Percentiles rank a stretch among this genome's conserved stretches.
phyloP scores from a whole-genome alignment of 345 rosid species.

The Eucalyptus pauciflora region DNA sequence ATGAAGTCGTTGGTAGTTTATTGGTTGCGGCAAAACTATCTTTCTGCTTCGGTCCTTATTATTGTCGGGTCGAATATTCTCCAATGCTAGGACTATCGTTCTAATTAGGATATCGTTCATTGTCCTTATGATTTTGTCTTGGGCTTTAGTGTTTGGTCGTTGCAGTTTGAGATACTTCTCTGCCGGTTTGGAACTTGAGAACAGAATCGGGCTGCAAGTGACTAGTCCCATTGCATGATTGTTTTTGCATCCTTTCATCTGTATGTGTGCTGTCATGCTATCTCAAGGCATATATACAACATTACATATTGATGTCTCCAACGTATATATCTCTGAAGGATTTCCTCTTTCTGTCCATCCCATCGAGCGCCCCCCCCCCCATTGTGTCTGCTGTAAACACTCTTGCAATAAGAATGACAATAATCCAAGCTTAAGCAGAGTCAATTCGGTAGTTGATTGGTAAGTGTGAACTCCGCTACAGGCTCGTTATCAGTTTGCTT shows the following conservation, averaged over 20 bases:
- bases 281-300: background rate
- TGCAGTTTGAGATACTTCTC: background rate
- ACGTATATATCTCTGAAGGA: fast-evolving
- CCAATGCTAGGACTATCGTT: background rate
- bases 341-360: background rate
- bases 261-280: background rate
- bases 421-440: background rate
- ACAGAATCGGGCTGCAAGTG: background rate
- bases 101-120: background rate
- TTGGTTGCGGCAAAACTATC: background rate
- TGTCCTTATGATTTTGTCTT: background rate
- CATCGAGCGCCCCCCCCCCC: background rate
- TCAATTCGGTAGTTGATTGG: background rate
- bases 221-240: background rate
- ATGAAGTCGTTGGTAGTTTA: background rate
- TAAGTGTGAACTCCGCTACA: fast-evolving
- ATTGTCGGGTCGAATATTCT: background rate
- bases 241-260: background rate
- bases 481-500: background rate
- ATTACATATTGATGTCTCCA: background rate
- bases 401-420: background rate
- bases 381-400: background rate
- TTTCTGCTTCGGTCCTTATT: background rate
- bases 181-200: background rate
- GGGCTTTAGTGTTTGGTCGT: background rate